Evolutionary conservation across 768 basidiomycete species (phyloP), one percentile per base, ranked within the genome.

Genomic region (Tricholoma sp.): DNA sequence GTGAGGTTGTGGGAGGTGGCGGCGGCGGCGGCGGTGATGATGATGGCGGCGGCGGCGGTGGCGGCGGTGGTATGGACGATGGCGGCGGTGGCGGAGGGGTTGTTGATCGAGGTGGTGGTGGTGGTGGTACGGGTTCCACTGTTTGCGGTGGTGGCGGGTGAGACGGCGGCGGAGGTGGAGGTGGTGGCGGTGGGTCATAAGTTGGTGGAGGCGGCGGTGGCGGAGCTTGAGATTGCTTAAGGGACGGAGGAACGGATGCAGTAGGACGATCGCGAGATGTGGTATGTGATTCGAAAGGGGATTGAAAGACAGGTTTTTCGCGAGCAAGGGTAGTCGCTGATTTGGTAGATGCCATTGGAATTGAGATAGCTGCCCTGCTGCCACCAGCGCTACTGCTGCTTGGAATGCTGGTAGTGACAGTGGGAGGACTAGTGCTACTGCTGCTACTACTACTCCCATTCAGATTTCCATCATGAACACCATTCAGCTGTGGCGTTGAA

Each of bases 101-200:
- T 49, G n/a, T 32, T 49, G 47, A 6, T n/a, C 32, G 73, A 0
- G 75, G 71, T 52, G 68, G 65, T 49, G 70, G 69, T 13, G 66
- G 59, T 9, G 76, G 69, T 18, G 70, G 67, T 28, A 74, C 69
- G 0, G 71, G 71, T 50, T 24, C n/a, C 12, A n/a, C 34, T 6
- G 47, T 34, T 17, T 34, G 57, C 12, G 65, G 64, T 18, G 69
- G 67, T 50, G 63, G 61, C 41, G 61, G 64, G 15, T 65, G 61
- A 18, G 50, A 32, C 32, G 63, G 67, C 9, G 65, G 61, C 50
- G 68, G 67, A 8, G 72, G 70, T 1, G 71, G 63, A 2, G 71
- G 62, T 12, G 68, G 63, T 1, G 67, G 66, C 3, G 66, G 63
- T 1, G 65, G 66, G n/a, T 65, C 63, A 28, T 62, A 59, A 10